Evolutionary conservation across 2,329 filamentous ascomycete species (phyloP).

Genomic region (Pseudocercospora eumusae): DNA sequence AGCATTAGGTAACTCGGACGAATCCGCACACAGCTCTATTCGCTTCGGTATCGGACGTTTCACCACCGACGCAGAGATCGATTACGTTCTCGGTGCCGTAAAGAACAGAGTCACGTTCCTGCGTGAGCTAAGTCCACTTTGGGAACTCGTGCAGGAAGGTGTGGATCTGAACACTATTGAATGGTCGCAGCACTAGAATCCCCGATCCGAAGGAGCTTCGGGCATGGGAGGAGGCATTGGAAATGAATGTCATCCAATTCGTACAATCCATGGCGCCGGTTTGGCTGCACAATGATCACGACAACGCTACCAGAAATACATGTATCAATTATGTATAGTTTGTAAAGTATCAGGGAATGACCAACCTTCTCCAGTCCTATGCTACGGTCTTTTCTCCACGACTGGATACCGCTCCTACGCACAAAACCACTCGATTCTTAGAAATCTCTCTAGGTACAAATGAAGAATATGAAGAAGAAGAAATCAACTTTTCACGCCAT

Average conservation of each 20-base stretch:
- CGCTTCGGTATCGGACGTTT: conserved; percentile 96
- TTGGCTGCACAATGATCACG: background rate
- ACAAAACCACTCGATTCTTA: too few species aligned
- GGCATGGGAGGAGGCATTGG: too few species aligned
- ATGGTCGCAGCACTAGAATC: conserved; percentile 86
- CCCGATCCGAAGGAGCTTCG: too few species aligned
- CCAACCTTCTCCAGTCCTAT: background rate
- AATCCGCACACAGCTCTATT: conserved; percentile 97
- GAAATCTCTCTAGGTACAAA: too few species aligned
- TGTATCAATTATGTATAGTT: conserved; percentile 1
- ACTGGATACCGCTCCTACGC: too few species aligned
- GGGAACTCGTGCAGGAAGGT: conserved; percentile 97
- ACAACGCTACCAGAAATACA: background rate
- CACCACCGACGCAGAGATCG: conserved; percentile 91
- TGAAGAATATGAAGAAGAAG: too few species aligned
- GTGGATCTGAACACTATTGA: conserved; percentile 94
- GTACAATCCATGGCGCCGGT: conserved; percentile 3
- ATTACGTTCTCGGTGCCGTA: conserved; percentile 95
- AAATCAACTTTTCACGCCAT: too few species aligned
- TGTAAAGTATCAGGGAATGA: background rate
- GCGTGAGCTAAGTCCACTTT: conserved; percentile 89
- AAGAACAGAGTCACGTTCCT: conserved; percentile 87
- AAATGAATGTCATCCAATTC: conserved; percentile 1
- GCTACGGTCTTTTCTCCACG: background rate
- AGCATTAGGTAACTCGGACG: conserved; percentile 91